Evolutionary conservation across 257 asterid genomes (phyloP).

Genomic region (Buddleja alternifolia): DNA sequence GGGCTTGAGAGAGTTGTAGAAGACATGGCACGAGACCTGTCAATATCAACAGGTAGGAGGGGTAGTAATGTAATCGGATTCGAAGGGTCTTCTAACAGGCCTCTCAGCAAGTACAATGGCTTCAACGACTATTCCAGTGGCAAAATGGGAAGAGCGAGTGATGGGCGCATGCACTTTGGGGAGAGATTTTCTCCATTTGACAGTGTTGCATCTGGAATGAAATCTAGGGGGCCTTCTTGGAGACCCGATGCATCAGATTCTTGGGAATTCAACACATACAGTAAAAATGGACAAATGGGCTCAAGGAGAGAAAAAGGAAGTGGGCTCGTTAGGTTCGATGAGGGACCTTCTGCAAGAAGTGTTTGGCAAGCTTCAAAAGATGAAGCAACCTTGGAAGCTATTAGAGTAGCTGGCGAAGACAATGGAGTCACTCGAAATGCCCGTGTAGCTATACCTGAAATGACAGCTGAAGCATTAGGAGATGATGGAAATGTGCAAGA

Average conservation of each 20-base stretch:
- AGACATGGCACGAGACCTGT: slow-evolving; percentile 93
- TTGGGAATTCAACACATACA: slow-evolving; percentile 68
- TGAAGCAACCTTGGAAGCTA: slow-evolving; percentile 97
- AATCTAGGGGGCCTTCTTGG: slow-evolving; percentile 72
- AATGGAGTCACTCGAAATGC: slow-evolving; percentile 70
- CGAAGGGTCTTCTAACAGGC: slow-evolving; percentile 73
- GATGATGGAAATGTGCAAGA: slow-evolving; percentile 72
- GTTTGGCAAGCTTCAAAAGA: slow-evolving; percentile 99
- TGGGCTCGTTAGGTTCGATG: slow-evolving; percentile 84
- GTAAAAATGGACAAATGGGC: slow-evolving; percentile 69
- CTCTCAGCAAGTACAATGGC: slow-evolving; percentile 72
- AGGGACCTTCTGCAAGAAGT: slow-evolving; percentile 99
- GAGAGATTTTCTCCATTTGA: slow-evolving; percentile 73
- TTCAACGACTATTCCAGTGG: slow-evolving; percentile 73
- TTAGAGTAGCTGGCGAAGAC: slow-evolving; percentile 95
- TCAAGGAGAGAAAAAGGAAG: slow-evolving; percentile 80
- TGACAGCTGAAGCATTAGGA: slow-evolving; percentile 76
- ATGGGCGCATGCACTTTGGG: slow-evolving; percentile 63
- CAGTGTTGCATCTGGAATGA: slow-evolving; percentile 56
- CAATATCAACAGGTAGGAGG: slow-evolving; percentile 83
- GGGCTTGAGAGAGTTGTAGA: slow-evolving; percentile 98
- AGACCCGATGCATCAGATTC: slow-evolving; percentile 69
- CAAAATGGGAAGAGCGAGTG: slow-evolving; percentile 67
- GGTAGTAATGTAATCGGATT: slow-evolving; percentile 60
- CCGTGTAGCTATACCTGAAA: slow-evolving; percentile 84